Base-by-base conservation (phyloP, 2,329 filamentous ascomycete species). In the Ramularia collo-cygni region DNA sequence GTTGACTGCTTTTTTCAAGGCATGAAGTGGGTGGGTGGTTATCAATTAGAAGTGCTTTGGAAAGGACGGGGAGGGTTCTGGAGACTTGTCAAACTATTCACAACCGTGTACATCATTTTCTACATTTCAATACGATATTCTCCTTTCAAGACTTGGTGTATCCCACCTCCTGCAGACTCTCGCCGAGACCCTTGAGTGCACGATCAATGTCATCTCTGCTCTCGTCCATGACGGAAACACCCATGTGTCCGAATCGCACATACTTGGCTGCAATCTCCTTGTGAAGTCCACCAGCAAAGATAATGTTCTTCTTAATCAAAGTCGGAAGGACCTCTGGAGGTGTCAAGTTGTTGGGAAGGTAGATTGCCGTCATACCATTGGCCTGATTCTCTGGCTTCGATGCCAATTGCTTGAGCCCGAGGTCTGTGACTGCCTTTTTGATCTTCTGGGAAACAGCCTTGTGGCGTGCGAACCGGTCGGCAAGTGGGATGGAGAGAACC, bases 311-410 rank as follows among this genome's bases (percentile, higher is more conserved):
- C 69, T 85, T 85, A 47, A 86, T 66, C 48, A 98, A 70, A 60
- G 79, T 88, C 9, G 92, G 89, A 38, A 98, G 74, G 24, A 98
- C 72, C 51, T 95, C 85, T 2, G 88, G 76, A 19, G 84, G 81
- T 54, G 82, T 80, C 38, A 96, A 69, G 28, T 75, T 81, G 46
- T 96, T 86, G 2, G 92, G 92, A 40, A 98, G 75, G 66, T 92
- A 95, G 53, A 98, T 92, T 43, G 92, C 90, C 3, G 92, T 98
- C 92, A 98, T 98, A 56, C 85, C 88, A 64, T 94, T 90, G 29
- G 92, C 88, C 69, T 96, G 90, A 65, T 94, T 84, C 56, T 90
- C 87, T 0, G 85, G 83, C 63, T 90, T 85, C 26, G 76, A 66
- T 15, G 92, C 89, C 27, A 98, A 74, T 62, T 95, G 85, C 68